A percentile compares a stretch with the other conserved stretches of the same genome.
Evolutionary conservation across 164 flowering plant genomes (phyloP).

Genomic region (Vitis amurensis): DNA sequence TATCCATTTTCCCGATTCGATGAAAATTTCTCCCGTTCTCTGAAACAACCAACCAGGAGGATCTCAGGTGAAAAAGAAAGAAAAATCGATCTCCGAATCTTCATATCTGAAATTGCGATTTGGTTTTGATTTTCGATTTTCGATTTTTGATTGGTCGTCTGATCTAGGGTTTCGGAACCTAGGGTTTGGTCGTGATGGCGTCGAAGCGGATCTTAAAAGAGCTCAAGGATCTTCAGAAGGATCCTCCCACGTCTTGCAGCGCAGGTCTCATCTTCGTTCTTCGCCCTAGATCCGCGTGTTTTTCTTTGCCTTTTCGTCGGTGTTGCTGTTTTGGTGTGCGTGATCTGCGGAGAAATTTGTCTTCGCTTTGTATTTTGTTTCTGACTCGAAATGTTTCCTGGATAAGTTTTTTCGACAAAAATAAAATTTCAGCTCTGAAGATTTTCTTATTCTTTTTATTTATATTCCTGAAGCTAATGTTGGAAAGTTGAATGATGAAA

Average conservation of each 20-base stretch:
- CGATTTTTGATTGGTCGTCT: neutral
- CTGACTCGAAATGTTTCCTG: too few species aligned
- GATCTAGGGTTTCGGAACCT: slow-evolving; percentile 11
- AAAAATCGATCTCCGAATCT: too few species aligned
- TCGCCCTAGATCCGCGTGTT: neutral
- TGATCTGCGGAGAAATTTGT: too few species aligned
- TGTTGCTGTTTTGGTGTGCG: too few species aligned
- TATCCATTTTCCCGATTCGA: neutral
- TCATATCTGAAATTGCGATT: slow-evolving; percentile 5
- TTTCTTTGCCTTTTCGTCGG: neutral
- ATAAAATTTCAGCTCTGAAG: too few species aligned
- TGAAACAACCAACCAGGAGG: slow-evolving; percentile 2
- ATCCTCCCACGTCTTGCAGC: slow-evolving; percentile 53
- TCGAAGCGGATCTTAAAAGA: slow-evolving; percentile 47
- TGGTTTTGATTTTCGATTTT: neutral
- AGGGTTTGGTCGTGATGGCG: slow-evolving; percentile 24
- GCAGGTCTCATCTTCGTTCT: slow-evolving; percentile 26
- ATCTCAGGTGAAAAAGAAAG: neutral
- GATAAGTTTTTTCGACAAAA: too few species aligned
- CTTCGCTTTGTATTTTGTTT: too few species aligned
- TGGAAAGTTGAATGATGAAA: too few species aligned
- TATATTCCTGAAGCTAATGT: too few species aligned
- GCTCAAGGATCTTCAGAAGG: slow-evolving; percentile 51
- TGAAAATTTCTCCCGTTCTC: neutral
- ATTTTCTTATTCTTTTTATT: too few species aligned